Base-by-base conservation (phyloP, 306 rosid species). In the Calophaca sinica region DNA sequence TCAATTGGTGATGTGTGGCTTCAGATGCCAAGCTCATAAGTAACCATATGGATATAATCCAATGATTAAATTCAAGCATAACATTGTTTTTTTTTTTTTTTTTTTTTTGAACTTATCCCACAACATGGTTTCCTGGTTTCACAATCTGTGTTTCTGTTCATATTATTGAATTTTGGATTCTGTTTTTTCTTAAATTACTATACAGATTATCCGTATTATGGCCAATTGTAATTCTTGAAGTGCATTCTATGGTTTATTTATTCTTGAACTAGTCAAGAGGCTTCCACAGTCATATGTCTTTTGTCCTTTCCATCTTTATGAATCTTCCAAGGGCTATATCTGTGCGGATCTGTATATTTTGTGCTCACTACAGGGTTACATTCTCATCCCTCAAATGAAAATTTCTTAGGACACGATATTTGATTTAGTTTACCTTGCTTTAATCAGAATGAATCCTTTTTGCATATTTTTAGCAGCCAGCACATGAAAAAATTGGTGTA, bases 401-500 rank as follows among this genome's bases (percentile, higher is more conserved):
- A 45, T 20, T 79, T 57, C 46, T 39, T 62, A 45, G 68, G 61
- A 59, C 62, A 46, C 46, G 75, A 36, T 26, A 69, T 62, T 36
- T 58, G 46, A 49, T 10, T 50, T 36, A 48, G 15, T 39, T 62
- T 31, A 62, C 5, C 53, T 73, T 59, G 61, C 61, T 79, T 68
- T 79, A 12, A 69, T 36, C 46, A 48, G 52, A 65, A 59, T 33
- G 41, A 70, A 59, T 74, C 62, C 33, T n/a, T 68, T 79, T 42
- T 73, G 68, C 68, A 75, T 83, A 33, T 26, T 81, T 74, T 78
- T 44, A 65, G 77, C 87, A 89, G 88, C 99, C 99, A 44, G 93
- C 99, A 20, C 90, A 96, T 85, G 97, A 90, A 84, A 96, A 89
- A 81, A 92, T 96, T 76, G 99, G 99, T 5, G 97, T 96, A 61